These are phyloP conservation scores for Arthroderma uncinatum DNA, from an alignment of 2,329 filamentous ascomycete species.

Conservation along the genomic window DNA sequence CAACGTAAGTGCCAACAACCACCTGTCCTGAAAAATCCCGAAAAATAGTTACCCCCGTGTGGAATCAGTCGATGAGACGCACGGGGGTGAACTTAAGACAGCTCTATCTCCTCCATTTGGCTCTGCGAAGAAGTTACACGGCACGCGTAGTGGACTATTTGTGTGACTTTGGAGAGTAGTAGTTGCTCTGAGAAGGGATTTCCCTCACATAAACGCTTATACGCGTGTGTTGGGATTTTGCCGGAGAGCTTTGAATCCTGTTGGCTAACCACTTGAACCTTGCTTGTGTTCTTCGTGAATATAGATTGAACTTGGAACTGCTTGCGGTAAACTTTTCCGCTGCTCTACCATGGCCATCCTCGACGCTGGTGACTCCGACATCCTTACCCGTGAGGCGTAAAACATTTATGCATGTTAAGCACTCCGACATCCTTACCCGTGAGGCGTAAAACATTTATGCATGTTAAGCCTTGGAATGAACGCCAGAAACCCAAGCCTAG, in stretches of 20 bases:
- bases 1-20: conserved; percentile 65
- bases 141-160: conserved; percentile 10
- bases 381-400: conserved; percentile 49
- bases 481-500: no score
- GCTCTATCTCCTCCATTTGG: conserved; percentile 15
- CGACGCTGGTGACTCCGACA: conserved; percentile 97
- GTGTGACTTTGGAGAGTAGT: conserved; percentile 18
- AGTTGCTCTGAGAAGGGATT: conserved; percentile 13
- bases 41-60: not conserved
- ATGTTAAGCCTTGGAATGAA: not conserved
- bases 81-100: not conserved
- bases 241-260: conserved; percentile 10
- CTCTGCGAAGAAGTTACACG: conserved; percentile 15
- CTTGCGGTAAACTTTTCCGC: conserved; percentile 97
- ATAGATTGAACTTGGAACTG: conserved; percentile 96
- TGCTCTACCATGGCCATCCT: conserved; percentile 96
- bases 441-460: not conserved
- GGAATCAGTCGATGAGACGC: not conserved
- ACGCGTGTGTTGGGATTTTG: conserved; percentile 2
- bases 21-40: not conserved
- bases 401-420: not conserved
- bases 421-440: conserved; percentile 83
- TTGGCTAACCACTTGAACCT: conserved; percentile 15
- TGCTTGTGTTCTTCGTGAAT: conserved; percentile 10
- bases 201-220: conserved; percentile 6